phyloP scores from a whole-genome alignment of 352 stramenopile species.

The Phytophthora podocarpi region DNA sequence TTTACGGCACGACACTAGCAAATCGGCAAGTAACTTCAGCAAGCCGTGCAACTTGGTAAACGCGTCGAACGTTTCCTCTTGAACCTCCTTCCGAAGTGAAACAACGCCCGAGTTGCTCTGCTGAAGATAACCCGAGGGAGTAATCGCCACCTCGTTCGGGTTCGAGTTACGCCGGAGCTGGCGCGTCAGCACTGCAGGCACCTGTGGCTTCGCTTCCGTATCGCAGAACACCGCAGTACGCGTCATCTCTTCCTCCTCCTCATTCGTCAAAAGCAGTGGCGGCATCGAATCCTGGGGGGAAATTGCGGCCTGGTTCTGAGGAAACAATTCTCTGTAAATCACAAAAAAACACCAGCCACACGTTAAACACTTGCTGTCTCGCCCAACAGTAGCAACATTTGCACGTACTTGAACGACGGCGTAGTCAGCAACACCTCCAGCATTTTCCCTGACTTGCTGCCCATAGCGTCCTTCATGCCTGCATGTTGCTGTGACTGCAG shows the following conservation, averaged over 20 bases:
- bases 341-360: constrained; percentile 1
- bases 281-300: constrained; percentile 45
- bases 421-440: constrained; percentile 81
- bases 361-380: constrained; percentile 5
- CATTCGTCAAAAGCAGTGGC: constrained; percentile 65
- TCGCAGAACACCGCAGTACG: constrained; percentile 76
- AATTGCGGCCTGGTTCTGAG: constrained; percentile 33
- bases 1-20: constrained; percentile 86
- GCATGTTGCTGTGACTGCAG: constrained; percentile 80
- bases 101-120: constrained; percentile 83
- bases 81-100: constrained; percentile 61
- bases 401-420: constrained; percentile 78
- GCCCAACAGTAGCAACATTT: background rate
- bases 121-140: constrained; percentile 65
- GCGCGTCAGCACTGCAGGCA: constrained; percentile 66
- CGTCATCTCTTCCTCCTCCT: constrained; percentile 77
- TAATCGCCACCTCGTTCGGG: constrained; percentile 52
- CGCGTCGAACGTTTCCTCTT: constrained; percentile 62
- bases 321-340: constrained; percentile 59
- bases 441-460: constrained; percentile 86
- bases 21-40: constrained; percentile 81
- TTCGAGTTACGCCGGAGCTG: constrained; percentile 50
- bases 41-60: constrained; percentile 82
- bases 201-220: constrained; percentile 64
- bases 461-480: constrained; percentile 88